phyloP scores from a whole-genome alignment of 2,329 filamentous ascomycete species.

The Penicillium sp. region DNA sequence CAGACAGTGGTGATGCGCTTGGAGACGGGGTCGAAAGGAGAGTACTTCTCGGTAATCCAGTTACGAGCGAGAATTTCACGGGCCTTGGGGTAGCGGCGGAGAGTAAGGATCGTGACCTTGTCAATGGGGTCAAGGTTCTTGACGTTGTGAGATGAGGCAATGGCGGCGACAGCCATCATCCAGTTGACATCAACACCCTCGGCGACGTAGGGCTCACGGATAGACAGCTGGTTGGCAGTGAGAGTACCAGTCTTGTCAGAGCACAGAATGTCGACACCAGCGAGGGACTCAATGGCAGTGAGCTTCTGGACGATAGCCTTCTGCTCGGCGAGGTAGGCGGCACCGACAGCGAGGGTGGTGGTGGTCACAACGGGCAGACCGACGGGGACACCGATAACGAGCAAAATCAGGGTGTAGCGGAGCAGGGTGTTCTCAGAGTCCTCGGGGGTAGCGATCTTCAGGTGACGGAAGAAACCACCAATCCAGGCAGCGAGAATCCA shows the following conservation, averaged over 20 bases:
- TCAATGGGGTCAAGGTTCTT: slow-evolving; percentile 78
- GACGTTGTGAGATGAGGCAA: slow-evolving; percentile 77
- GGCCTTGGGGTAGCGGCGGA: slow-evolving; percentile 75
- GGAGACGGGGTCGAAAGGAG: slow-evolving; percentile 70
- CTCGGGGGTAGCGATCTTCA: slow-evolving; percentile 57
- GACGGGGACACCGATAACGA: slow-evolving; percentile 78
- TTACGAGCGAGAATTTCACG: slow-evolving; percentile 73
- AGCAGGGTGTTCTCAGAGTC: slow-evolving; percentile 64
- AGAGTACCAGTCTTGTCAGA: slow-evolving; percentile 81
- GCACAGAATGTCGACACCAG: slow-evolving; percentile 75
- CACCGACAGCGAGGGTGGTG: slow-evolving; percentile 74
- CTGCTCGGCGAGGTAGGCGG: slow-evolving; percentile 74
- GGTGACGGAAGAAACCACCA: slow-evolving; percentile 74
- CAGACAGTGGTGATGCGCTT: slow-evolving; percentile 75
- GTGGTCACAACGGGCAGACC: slow-evolving; percentile 79
- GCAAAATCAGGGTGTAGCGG: slow-evolving; percentile 68
- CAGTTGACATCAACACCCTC: slow-evolving; percentile 78
- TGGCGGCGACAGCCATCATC: slow-evolving; percentile 80
- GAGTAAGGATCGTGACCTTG: slow-evolving; percentile 75
- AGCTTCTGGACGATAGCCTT: slow-evolving; percentile 80
- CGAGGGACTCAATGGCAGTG: slow-evolving; percentile 74
- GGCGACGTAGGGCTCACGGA: slow-evolving; percentile 74
- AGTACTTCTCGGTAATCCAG: slow-evolving; percentile 78
- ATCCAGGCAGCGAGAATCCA: slow-evolving; percentile 76
- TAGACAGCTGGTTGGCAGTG: slow-evolving; percentile 62